Conservation (phyloP, 805 yeast genomes). For the Saccharomycopsis malanga region DNA sequence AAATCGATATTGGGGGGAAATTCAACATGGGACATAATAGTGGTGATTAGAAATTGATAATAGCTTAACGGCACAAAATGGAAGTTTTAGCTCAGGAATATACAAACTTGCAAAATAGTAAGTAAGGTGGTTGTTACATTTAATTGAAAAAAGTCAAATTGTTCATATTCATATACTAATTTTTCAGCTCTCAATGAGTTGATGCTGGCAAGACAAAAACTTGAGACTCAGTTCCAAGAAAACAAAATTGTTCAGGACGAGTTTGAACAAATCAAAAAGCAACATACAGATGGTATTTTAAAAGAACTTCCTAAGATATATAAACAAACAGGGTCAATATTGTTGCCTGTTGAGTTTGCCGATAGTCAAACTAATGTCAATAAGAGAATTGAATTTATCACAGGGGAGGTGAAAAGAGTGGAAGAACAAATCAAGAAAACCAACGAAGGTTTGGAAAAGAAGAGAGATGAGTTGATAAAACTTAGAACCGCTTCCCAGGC, state of each 20-base stretch:
- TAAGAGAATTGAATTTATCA: conserved; percentile 85
- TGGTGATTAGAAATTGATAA: too few relatives aligned
- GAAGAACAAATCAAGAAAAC: conserved; percentile 59
- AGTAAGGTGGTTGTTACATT: too few relatives aligned
- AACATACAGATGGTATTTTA: conserved; percentile 16
- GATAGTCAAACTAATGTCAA: conserved; percentile 83
- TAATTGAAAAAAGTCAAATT: too few relatives aligned
- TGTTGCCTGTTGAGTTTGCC: conserved; percentile 76
- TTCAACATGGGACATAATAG: too few relatives aligned
- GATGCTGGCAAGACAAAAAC: conserved; percentile 68
- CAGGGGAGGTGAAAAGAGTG: conserved; percentile 67
- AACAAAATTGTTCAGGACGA: conserved; percentile 84
- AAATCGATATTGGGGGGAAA: too few relatives aligned
- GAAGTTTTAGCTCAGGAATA: too few relatives aligned
- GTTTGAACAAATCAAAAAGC: conserved; percentile 36
- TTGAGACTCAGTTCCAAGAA: conserved; percentile 93
- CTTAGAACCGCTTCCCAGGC: conserved; percentile 40
- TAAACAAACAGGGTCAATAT: conserved; percentile 87
- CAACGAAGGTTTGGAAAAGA: conserved; percentile 48
- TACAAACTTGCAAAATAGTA: too few relatives aligned
- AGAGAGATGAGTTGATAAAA: conserved; percentile 49
- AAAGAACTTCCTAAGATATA: conserved; percentile 66
- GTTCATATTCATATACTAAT: too few relatives aligned
- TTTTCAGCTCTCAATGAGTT: conserved; percentile 31
- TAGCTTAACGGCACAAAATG: too few relatives aligned